Conservation (phyloP, 306 rosid species). For the Cyclanthera cordifolia region DNA sequence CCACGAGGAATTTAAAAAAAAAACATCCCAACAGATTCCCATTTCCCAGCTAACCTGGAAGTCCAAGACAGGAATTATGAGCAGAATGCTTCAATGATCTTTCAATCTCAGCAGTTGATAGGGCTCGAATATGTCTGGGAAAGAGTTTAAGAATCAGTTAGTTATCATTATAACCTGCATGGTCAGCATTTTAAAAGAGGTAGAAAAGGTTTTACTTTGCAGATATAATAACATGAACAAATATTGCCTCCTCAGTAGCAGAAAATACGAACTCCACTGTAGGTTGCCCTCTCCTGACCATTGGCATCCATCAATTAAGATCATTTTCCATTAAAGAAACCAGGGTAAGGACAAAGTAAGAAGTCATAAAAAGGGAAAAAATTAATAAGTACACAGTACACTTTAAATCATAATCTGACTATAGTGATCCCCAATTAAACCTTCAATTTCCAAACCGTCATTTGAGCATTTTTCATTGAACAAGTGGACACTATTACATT, state of each 20-base stretch:
- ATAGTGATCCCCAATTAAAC: neutral
- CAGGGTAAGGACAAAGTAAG: neutral
- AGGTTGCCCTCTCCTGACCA: constrained; percentile 83
- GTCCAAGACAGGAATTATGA: constrained; percentile 35
- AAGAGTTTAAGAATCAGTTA: constrained; percentile 1
- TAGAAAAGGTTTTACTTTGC: constrained; percentile 46
- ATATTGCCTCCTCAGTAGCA: constrained; percentile 85
- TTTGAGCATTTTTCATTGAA: neutral
- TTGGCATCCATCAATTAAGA: constrained; percentile 23
- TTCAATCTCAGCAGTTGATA: constrained; percentile 60
- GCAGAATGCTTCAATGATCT: constrained; percentile 48
- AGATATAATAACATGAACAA: constrained; percentile 67
- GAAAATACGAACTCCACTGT: constrained; percentile 75
- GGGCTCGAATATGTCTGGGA: constrained; percentile 66
- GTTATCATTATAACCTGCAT: neutral
- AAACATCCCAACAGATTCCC: neutral
- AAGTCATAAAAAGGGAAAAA: neutral
- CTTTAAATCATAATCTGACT: neutral
- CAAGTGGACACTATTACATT: neutral
- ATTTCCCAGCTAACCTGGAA: constrained; percentile 57
- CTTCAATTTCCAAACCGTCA: neutral
- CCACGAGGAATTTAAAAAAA: neutral
- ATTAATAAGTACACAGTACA: neutral
- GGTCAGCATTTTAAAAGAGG: constrained; percentile 10
- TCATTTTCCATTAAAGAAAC: neutral